Conservation (phyloP, 805 yeast genomes). For the Debaryomyces maramus region DNA sequence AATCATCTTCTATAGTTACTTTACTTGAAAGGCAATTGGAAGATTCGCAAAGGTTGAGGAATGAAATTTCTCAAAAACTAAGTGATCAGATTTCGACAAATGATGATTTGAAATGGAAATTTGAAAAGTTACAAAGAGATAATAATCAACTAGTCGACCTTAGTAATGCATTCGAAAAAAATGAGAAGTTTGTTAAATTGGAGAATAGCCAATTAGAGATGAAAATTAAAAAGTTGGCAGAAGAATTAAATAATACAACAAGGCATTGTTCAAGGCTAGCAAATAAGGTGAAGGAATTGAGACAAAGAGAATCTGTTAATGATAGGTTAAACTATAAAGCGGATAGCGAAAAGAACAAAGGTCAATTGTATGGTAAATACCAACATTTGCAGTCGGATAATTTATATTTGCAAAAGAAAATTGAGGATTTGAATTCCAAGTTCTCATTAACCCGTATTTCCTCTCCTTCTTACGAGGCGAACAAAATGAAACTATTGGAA, state of each 20-base stretch:
- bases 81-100: conserved; percentile 20
- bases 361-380: neutral
- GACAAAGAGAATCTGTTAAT: conserved; percentile 31
- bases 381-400: neutral
- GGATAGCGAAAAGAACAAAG: conserved; percentile 17
- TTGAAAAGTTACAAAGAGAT: conserved; percentile 22
- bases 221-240: conserved; percentile 24
- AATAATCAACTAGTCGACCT: conserved; percentile 26
- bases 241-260: conserved; percentile 31
- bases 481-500: conserved; percentile 24
- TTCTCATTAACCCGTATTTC: conserved; percentile 25
- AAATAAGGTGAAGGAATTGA: conserved; percentile 21
- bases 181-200: conserved; percentile 22
- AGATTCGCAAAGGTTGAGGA: conserved; percentile 26
- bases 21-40: conserved; percentile 36
- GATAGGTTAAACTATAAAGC: conserved; percentile 20
- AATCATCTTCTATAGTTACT: conserved; percentile 18
- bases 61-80: conserved; percentile 24
- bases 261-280: conserved; percentile 32
- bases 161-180: conserved; percentile 29
- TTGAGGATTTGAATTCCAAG: conserved; percentile 28
- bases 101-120: conserved; percentile 16
- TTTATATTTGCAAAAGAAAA: conserved; percentile 21
- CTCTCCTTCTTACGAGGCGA: conserved; percentile 22
- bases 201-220: conserved; percentile 33